Percentiles rank a stretch among this genome's conserved stretches.
These are phyloP conservation scores for Trichophyton simii DNA, from an alignment of 2,329 filamentous ascomycete species.

Conservation along the genomic window DNA sequence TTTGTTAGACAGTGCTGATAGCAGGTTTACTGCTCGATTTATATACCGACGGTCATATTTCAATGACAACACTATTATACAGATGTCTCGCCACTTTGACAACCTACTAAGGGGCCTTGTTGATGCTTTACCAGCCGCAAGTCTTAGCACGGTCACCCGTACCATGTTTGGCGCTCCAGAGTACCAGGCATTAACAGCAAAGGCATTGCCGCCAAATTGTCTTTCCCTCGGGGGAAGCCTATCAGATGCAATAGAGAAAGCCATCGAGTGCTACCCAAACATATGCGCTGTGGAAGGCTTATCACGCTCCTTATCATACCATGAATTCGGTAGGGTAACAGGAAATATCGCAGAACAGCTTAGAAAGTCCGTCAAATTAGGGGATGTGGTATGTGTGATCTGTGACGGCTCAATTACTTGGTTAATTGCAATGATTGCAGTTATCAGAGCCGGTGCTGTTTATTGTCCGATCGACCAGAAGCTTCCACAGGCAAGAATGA, in stretches of 20 bases:
- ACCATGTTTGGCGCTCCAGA: background rate
- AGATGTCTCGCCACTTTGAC: background rate
- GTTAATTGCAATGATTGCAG: background rate
- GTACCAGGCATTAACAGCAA: background rate
- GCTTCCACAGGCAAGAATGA: background rate
- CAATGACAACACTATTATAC: background rate
- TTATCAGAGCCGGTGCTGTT: background rate
- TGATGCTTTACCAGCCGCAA: background rate
- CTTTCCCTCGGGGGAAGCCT: background rate
- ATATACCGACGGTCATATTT: background rate
- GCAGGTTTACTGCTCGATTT: background rate
- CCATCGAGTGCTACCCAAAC: background rate
- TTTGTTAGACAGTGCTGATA: background rate
- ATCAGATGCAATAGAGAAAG: background rate
- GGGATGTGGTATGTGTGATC: background rate
- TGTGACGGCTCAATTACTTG: background rate
- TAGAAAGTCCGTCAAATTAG: background rate
- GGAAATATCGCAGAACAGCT: background rate
- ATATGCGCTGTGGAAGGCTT: background rate
- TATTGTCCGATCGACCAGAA: slow-evolving; percentile 4
- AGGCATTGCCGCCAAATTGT: background rate
- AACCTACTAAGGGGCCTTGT: background rate
- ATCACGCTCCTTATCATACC: background rate
- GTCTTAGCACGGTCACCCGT: background rate
- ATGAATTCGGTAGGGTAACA: background rate